Conservation (phyloP, 2,329 filamentous ascomycete species). For the Stachybotrys chlorohalonatus region DNA sequence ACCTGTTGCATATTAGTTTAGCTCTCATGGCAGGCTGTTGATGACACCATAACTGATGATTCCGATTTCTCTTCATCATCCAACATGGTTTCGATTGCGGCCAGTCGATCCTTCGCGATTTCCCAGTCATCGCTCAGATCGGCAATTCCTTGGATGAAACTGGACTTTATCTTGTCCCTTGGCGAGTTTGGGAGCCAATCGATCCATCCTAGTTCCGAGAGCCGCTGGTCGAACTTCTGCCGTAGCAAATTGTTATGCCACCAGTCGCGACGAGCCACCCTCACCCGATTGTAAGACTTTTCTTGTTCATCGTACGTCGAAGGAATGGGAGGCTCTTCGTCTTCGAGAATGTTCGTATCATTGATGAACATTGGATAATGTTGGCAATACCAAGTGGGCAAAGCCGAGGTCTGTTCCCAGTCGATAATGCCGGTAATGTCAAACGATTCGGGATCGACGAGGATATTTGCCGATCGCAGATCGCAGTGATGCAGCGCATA, state of each 20-base stretch:
- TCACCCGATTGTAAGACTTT: background rate
- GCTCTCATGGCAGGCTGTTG: too few species aligned
- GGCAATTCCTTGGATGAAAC: background rate
- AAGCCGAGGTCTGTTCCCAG: background rate
- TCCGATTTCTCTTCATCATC: background rate
- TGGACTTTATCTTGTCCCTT: background rate
- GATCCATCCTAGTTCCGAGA: background rate
- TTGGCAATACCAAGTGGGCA: background rate
- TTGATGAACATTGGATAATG: background rate
- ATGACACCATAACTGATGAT: background rate
- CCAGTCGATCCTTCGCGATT: background rate
- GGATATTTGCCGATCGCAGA: background rate
- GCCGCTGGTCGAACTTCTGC: background rate
- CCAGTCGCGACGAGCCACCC: background rate
- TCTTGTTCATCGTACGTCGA: background rate
- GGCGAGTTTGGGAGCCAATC: background rate
- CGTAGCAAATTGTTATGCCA: background rate
- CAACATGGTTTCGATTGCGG: background rate
- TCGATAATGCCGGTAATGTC: background rate
- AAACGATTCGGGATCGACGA: background rate
- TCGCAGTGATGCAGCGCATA: background rate
- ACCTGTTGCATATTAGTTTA: too few species aligned
- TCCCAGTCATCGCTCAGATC: background rate
- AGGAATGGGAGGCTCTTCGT: background rate
- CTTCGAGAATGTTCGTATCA: background rate